These are phyloP conservation scores for Dothistroma pini DNA, from an alignment of 2,329 filamentous ascomycete genomes.

Conservation along the genomic window DNA sequence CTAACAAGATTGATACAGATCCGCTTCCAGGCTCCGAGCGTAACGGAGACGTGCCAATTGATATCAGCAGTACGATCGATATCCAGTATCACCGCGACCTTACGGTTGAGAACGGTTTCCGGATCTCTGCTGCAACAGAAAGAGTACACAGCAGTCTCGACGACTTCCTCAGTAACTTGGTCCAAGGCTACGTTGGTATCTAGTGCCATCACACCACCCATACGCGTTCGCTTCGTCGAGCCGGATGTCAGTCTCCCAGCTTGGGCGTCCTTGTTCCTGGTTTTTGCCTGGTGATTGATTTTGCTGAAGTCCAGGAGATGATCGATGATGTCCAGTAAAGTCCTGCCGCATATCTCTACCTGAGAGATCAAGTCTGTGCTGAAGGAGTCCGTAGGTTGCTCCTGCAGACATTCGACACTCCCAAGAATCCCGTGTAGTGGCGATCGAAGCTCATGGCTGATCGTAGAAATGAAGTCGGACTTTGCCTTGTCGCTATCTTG, in stretches of 20 bases:
- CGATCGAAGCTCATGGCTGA: slow-evolving; percentile 51
- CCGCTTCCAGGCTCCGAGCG: slow-evolving; percentile 46
- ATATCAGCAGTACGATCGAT: slow-evolving; percentile 35
- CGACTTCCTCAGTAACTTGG: slow-evolving; percentile 51
- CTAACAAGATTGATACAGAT: slow-evolving; percentile 47
- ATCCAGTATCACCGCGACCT: slow-evolving; percentile 47
- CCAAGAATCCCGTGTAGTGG: slow-evolving; percentile 49
- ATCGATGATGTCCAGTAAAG: slow-evolving; percentile 48
- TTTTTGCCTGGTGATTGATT: slow-evolving; percentile 38
- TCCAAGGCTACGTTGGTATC: slow-evolving; percentile 40
- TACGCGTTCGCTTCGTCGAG: slow-evolving; percentile 13
- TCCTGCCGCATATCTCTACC: slow-evolving; percentile 49
- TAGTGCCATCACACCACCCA: slow-evolving; percentile 24
- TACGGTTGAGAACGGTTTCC: slow-evolving; percentile 23
- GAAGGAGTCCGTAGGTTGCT: slow-evolving; percentile 40
- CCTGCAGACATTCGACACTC: slow-evolving; percentile 48
- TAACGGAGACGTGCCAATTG: slow-evolving; percentile 43
- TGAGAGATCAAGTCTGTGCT: slow-evolving; percentile 46
- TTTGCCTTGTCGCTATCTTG: slow-evolving; percentile 47
- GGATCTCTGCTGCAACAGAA: slow-evolving; percentile 28
- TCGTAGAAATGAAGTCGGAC: slow-evolving; percentile 51
- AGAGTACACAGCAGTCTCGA: slow-evolving; percentile 49
- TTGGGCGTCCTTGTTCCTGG: slow-evolving; percentile 13
- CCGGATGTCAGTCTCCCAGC: slow-evolving; percentile 8
- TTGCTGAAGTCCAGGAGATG: slow-evolving; percentile 46